Conservation (phyloP, 352 stramenopile species). For the Blastocystis sp. region DNA sequence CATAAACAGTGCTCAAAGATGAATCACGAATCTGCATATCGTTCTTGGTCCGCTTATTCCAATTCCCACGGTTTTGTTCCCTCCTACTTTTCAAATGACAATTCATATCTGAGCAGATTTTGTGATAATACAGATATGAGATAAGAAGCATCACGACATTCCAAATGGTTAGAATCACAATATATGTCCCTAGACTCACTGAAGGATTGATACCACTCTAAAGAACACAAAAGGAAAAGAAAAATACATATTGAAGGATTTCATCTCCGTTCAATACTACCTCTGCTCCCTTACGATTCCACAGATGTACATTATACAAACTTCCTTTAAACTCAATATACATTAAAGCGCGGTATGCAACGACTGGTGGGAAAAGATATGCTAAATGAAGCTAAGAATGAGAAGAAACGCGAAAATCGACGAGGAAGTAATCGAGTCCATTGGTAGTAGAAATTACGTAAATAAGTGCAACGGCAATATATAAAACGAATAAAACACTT, state of each 20-base stretch:
- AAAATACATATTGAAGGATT: conserved; percentile 13
- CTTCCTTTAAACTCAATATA: conserved; percentile 54
- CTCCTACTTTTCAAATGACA: conserved; percentile 13
- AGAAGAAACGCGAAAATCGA: not conserved
- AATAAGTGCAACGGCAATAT: conserved; percentile 6
- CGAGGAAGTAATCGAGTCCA: not conserved
- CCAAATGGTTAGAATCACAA: not conserved
- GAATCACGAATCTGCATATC: not conserved
- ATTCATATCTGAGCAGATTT: conserved; percentile 36
- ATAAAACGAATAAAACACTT: conserved; percentile 24
- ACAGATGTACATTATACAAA: conserved; percentile 11
- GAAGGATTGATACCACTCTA: conserved; percentile 45
- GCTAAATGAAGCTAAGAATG: not conserved
- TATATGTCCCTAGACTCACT: not conserved
- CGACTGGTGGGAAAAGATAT: conserved; percentile 1
- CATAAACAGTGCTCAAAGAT: not conserved
- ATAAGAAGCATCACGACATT: conserved; percentile 21
- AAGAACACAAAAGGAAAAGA: not conserved
- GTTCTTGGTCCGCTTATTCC: too few relatives aligned
- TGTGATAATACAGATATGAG: conserved; percentile 14
- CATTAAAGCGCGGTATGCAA: conserved; percentile 32
- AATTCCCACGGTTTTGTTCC: not conserved
- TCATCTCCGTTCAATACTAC: not conserved
- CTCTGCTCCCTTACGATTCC: conserved; percentile 20
- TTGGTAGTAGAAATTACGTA: conserved; percentile 32